Conservation (phyloP, 2,329 filamentous ascomycete species). For the Eurotiales sp. region DNA sequence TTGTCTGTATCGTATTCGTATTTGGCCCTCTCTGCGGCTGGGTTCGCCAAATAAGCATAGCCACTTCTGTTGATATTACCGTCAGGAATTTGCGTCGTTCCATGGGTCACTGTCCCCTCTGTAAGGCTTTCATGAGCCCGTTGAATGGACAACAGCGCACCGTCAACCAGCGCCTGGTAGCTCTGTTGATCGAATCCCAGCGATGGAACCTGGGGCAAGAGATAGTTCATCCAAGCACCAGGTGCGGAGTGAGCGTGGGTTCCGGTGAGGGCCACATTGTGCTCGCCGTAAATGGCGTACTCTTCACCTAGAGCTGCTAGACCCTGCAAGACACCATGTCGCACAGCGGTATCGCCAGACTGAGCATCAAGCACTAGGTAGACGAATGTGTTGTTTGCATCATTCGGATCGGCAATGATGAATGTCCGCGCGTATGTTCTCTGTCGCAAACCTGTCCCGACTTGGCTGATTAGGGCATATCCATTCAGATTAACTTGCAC, state of each 20-base stretch:
- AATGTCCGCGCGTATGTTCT: constrained; percentile 86
- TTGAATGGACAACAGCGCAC: constrained; percentile 74
- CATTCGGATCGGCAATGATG: constrained; percentile 68
- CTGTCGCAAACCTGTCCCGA: constrained; percentile 80
- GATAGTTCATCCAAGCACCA: constrained; percentile 90
- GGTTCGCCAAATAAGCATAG: constrained; percentile 84
- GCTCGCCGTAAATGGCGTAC: constrained; percentile 70
- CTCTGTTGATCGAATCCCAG: constrained; percentile 82
- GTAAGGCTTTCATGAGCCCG: constrained; percentile 70
- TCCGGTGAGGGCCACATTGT: constrained; percentile 84
- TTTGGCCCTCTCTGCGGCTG: constrained; percentile 65
- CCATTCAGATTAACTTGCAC: constrained; percentile 90
- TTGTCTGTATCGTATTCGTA: constrained; percentile 70
- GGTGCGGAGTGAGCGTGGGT: constrained; percentile 92
- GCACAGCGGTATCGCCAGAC: constrained; percentile 82
- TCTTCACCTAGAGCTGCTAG: constrained; percentile 65
- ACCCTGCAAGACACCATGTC: constrained; percentile 79
- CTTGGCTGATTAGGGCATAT: constrained; percentile 80
- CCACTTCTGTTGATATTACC: constrained; percentile 87
- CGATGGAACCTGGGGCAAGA: constrained; percentile 85
- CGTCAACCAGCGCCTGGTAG: constrained; percentile 84
- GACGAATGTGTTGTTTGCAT: constrained; percentile 68
- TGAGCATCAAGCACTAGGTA: constrained; percentile 86
- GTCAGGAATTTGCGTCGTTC: constrained; percentile 64
- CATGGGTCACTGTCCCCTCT: constrained; percentile 68